Evolutionary conservation across 2,329 filamentous ascomycete genomes (phyloP), one percentile per base, ranked within the genome.

Genomic region (Apiospora hydei): DNA sequence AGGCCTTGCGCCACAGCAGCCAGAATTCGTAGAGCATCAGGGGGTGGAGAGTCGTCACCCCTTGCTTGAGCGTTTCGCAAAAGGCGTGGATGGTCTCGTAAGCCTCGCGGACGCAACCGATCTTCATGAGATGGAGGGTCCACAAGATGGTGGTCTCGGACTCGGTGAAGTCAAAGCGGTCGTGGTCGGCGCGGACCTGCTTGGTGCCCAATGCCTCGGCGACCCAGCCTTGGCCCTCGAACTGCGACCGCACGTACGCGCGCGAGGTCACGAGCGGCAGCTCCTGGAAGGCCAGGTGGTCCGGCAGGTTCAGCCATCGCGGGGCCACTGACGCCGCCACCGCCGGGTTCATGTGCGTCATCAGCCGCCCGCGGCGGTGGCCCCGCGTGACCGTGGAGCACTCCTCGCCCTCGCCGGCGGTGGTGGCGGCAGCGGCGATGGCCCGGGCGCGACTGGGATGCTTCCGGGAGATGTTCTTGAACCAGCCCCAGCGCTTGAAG

Each of bases 401-500:
- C 16, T 38, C 57, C 7, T 64, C 57, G 10, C 34, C 57, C 11
- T n/a, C 18, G 7, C 18, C 46, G 7, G 21, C 46, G 3, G 46
- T 10, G 30, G 30, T 6, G 18, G 53, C 18, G 8, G 30, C 34
- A 10, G 30, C 30, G 30, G 57, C 34, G 18, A 34, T 8, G 21
- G 18, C 57, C 57, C 34, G 18, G 18, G 34, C 30, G 34, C 57
- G 30, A 10, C 34, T 64, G 30, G 57, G 57, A 7, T 64, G 21
- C 34, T 64, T 64, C 14, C 57, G 57, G 57, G 57, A 64, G 18
- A 64, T 64, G 57, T 64, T 64, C 34, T 64, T 64, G 57, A 64
- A 38, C 57, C 57, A 64, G 21, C 57, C 57, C 57, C 57, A 64
- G 34, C 57, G 57, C 57, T 64, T 64, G 57, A 64, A 64, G 57